Evolutionary conservation across 352 stramenopile genomes (phyloP).

Genomic region (Plasmopara viticola): DNA sequence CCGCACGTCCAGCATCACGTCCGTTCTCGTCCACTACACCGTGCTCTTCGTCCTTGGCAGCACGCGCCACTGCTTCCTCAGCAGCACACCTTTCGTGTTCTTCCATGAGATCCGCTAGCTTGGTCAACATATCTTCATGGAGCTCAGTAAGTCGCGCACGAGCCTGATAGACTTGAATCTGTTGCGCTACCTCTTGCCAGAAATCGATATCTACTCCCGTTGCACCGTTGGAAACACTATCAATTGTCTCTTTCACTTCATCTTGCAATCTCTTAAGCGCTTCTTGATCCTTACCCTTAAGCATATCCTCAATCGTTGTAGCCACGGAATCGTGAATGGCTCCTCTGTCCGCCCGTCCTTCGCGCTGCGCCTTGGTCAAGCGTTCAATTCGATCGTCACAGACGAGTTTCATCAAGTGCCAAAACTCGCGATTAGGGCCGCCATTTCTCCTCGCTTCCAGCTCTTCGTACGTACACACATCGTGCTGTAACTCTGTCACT

Average conservation of each 20-base stretch:
- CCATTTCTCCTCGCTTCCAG: constrained; percentile 63
- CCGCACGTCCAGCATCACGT: constrained; percentile 60
- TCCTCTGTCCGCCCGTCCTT: constrained; percentile 61
- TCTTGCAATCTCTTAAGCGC: constrained; percentile 44
- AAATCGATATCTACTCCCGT: constrained; percentile 89
- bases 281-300: constrained; percentile 65
- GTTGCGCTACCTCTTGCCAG: constrained; percentile 90
- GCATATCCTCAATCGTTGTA: constrained; percentile 86
- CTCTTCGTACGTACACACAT: constrained; percentile 89
- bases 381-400: constrained; percentile 69
- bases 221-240: constrained; percentile 35
- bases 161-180: constrained; percentile 90
- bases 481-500: constrained; percentile 73
- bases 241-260: constrained; percentile 68
- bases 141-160: constrained; percentile 83
- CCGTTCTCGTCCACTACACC: constrained; percentile 27
- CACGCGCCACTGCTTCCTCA: constrained; percentile 24
- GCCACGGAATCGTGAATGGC: constrained; percentile 85
- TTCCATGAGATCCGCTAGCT: constrained; percentile 89
- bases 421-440: constrained; percentile 78
- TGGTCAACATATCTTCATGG: constrained; percentile 92
- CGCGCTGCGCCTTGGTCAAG: constrained; percentile 48
- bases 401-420: constrained; percentile 74
- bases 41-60: constrained; percentile 11
- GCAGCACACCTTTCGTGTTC: constrained; percentile 47